Percentiles rank a stretch among this genome's conserved stretches.
These are phyloP conservation scores for Entamoeba nuttalli DNA, from an alignment of 208 protist species.

Conservation along the genomic window DNA sequence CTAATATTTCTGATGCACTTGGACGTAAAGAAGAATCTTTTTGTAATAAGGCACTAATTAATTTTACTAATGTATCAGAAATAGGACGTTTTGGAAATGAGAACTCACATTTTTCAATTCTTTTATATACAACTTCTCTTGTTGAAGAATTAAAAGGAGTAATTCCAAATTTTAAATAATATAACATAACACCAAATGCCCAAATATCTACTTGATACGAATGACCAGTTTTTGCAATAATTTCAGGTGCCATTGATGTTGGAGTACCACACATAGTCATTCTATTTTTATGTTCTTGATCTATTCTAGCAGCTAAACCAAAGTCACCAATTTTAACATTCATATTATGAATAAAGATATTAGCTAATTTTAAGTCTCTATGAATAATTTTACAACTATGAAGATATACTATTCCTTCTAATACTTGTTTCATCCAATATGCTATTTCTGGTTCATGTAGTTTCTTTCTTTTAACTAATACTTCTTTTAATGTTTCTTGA, in stretches of 20 bases:
- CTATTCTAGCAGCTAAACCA: neutral
- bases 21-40: no score
- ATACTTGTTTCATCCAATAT: neutral
- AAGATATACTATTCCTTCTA: constrained; percentile 16
- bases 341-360: constrained; percentile 9
- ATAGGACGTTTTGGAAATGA: no score
- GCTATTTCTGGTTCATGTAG: neutral
- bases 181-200: neutral
- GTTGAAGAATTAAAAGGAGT: no score
- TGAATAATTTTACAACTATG: constrained; percentile 13
- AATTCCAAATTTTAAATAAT: no score
- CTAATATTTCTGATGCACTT: no score
- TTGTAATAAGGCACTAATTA: no score
- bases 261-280: constrained; percentile 2
- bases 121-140: no score
- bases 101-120: no score
- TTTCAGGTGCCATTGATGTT: constrained; percentile 17
- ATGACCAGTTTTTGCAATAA: neutral
- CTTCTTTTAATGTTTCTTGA: no score
- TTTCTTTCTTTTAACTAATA: no score
- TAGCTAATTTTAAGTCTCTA: constrained; percentile 14
- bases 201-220: constrained; percentile 9
- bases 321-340: constrained; percentile 24
- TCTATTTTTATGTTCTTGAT: neutral
- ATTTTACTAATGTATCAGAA: no score